Conservation (phyloP, 2,329 filamentous ascomycete species). For the Fusarium foetens region DNA sequence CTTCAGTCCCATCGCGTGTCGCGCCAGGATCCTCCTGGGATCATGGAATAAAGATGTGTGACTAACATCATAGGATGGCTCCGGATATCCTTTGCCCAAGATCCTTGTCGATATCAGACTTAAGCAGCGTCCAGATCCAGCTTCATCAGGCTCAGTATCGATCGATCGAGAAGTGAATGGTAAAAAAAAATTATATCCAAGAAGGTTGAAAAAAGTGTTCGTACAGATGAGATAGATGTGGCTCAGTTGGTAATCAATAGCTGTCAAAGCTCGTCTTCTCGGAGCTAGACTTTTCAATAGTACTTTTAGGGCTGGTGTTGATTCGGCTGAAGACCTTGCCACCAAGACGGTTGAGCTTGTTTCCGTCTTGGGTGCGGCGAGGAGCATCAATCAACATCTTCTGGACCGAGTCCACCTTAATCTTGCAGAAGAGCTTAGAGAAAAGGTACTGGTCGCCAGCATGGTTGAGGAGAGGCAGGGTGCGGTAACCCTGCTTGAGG, state of each 20-base stretch:
- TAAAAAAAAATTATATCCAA: conserved; percentile 40
- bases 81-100: conserved; percentile 5
- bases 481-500: conserved; percentile 91
- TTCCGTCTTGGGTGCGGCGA: conserved; percentile 53
- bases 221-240: conserved; percentile 31
- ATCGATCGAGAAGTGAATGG: conserved; percentile 33
- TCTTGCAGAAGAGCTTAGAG: conserved; percentile 91
- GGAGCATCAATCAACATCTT: conserved; percentile 66
- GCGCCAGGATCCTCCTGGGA: conserved; percentile 38
- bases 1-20: conserved; percentile 29
- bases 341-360: conserved; percentile 66
- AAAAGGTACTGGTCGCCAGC: conserved; percentile 94
- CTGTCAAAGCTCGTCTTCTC: conserved; percentile 60
- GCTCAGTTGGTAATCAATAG: conserved; percentile 40
- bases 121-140: conserved; percentile 13
- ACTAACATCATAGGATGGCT: conserved; percentile 9
- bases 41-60: conserved; percentile 30
- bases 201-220: conserved; percentile 35
- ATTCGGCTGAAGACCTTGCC: conserved; percentile 67
- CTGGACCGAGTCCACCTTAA: conserved; percentile 71
- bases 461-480: conserved; percentile 86
- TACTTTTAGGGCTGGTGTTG: conserved; percentile 62
- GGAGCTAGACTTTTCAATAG: conserved; percentile 62
- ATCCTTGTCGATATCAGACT: conserved; percentile 30
- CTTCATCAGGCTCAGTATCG: conserved; percentile 26